phyloP scores from a whole-genome alignment of 352 stramenopile species.

The Phytophthora pisi region DNA sequence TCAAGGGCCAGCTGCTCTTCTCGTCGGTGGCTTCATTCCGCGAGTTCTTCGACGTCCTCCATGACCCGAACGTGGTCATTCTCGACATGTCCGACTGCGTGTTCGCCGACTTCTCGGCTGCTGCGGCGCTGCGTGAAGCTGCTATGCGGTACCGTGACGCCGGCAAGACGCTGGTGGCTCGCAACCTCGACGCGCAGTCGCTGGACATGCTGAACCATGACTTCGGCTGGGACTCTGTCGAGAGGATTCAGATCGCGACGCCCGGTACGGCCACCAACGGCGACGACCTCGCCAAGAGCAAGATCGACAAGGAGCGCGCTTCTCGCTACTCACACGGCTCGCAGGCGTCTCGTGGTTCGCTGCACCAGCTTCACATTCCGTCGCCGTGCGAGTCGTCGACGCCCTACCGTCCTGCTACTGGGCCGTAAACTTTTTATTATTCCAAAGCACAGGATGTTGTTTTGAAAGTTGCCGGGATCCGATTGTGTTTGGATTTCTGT shows the following conservation, averaged over 20 bases:
- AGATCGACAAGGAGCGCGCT: conserved; percentile 29
- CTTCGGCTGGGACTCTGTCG: conserved; percentile 53
- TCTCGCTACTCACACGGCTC: conserved; percentile 29
- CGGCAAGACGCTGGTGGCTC: conserved; percentile 75
- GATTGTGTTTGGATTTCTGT: too few species aligned
- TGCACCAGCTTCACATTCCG: conserved; percentile 37
- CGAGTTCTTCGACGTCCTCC: conserved; percentile 70
- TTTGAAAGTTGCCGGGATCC: too few species aligned
- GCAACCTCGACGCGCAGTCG: conserved; percentile 65
- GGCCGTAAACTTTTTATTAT: conserved; percentile 20
- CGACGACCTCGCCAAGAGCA: conserved; percentile 31
- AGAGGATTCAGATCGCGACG: conserved; percentile 41
- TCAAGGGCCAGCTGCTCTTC: conserved; percentile 82
- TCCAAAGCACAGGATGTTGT: too few species aligned
- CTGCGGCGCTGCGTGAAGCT: conserved; percentile 77
- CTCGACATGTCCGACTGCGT: conserved; percentile 76
- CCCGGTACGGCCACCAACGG: conserved; percentile 16
- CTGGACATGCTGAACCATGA: conserved; percentile 63
- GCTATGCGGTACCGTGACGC: conserved; percentile 71
- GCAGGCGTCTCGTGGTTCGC: conserved; percentile 15
- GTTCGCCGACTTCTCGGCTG: conserved; percentile 87
- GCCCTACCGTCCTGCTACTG: conserved; percentile 21
- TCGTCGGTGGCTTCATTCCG: conserved; percentile 80
- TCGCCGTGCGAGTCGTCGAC: conserved; percentile 30
- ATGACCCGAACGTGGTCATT: conserved; percentile 72